phyloP scores from a whole-genome alignment of 2,329 filamentous ascomycete species.

The Phoma sp. region DNA sequence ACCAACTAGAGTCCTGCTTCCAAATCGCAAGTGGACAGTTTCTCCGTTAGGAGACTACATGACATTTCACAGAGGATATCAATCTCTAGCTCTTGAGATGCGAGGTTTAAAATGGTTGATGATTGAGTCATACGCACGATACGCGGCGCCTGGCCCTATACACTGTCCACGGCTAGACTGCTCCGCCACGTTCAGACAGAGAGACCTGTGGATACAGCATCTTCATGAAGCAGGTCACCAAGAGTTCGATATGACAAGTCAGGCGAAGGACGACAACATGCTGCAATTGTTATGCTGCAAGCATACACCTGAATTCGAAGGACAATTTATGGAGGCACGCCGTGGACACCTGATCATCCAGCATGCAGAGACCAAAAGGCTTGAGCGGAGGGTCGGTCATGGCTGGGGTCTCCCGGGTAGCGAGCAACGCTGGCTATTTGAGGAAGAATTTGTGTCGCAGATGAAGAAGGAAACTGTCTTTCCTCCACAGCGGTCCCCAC shows the following conservation, averaged over 20 bases:
- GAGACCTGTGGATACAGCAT: not conserved
- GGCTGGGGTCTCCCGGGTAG: constrained; percentile 3
- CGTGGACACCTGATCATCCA: not conserved
- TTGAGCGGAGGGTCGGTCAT: constrained; percentile 5
- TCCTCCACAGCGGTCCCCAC: not conserved
- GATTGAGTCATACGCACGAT: constrained; percentile 12
- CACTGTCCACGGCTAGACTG: constrained; percentile 13
- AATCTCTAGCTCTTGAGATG: not conserved
- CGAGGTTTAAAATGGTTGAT: constrained; percentile 10
- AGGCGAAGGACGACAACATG: not conserved
- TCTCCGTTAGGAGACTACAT: constrained; percentile 11
- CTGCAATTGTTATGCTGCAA: not conserved
- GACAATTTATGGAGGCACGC: not conserved
- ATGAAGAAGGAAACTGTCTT: constrained; percentile 1
- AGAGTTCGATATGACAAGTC: not conserved
- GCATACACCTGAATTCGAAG: not conserved
- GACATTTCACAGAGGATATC: not conserved
- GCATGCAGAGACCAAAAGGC: not conserved
- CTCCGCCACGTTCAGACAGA: not conserved
- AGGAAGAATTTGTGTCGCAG: constrained; percentile 5
- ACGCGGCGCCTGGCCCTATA: constrained; percentile 6
- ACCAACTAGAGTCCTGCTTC: constrained; percentile 12
- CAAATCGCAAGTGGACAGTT: not conserved
- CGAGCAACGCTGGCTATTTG: constrained; percentile 12
- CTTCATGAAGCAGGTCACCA: not conserved